A percentile compares a stretch with the other conserved stretches of the same genome.
Conservation (phyloP, 306 rosid species). For the Trichosanthes truncata region DNA sequence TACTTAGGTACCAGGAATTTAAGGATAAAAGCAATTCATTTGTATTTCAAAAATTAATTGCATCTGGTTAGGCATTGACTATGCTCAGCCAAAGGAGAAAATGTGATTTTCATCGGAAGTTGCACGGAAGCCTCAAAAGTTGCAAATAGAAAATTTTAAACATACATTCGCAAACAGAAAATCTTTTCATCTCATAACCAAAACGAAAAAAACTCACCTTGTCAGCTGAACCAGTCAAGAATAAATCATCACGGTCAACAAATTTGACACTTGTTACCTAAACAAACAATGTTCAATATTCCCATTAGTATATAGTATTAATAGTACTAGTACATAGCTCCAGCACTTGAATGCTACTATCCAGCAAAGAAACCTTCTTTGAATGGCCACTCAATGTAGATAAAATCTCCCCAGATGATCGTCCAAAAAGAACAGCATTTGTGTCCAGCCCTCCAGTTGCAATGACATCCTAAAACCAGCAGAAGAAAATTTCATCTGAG, state of each 20-base stretch:
- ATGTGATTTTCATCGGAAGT: background rate
- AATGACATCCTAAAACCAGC: conserved; percentile 58
- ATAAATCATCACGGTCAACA: conserved; percentile 58
- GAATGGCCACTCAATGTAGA: conserved; percentile 90
- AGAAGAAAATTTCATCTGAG: background rate
- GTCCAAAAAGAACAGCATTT: conserved; percentile 86
- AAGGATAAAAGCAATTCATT: background rate
- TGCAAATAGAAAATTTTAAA: background rate
- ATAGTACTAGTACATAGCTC: background rate
- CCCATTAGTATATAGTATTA: conserved; percentile 17
- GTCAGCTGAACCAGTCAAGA: conserved; percentile 81
- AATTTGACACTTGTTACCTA: conserved; percentile 88
- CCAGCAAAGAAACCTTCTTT: conserved; percentile 59
- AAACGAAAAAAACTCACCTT: conserved; percentile 37
- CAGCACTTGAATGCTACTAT: background rate
- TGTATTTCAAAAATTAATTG: background rate
- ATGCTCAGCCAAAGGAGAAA: background rate
- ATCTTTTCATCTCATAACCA: background rate
- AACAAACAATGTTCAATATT: conserved; percentile 3
- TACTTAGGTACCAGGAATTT: background rate
- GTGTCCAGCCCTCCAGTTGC: conserved; percentile 94
- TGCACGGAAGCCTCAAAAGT: background rate
- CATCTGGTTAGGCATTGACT: background rate
- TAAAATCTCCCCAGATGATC: conserved; percentile 83
- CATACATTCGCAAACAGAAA: background rate